Base-by-base conservation (phyloP, 495 filamentous ascomycete genomes). In the Hyaloscypha finlandica region DNA sequence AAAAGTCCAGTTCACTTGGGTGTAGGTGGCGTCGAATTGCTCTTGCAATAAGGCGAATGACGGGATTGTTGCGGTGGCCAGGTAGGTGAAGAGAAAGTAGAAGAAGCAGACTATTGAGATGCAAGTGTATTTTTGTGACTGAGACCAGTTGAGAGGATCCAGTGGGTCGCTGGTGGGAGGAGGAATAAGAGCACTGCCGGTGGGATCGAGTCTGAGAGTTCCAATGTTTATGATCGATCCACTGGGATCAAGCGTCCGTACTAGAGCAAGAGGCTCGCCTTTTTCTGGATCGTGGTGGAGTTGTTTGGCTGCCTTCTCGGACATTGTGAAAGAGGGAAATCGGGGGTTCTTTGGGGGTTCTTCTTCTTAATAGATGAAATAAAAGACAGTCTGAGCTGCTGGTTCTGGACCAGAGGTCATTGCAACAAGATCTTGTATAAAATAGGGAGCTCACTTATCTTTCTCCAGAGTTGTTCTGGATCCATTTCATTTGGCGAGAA, bases 1-100 rank as follows among this genome's bases (percentile, higher is more conserved):
- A 32, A 89, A 81, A 2, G 86, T 89, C 86, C 86, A 89, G 74
- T 88, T 88, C 29, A 84, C 81, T 68, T 87, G 79, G 3, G 81
- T 74, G 67, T 84, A 83, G 35, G 70, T 75, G 65, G 85, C 80
- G 42, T 68, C 61, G 69, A 81, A 86, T 60, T 84, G 76, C 25
- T 75, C 70, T 69, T 87, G 81, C 20, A 88, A 78, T 14, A 79
- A 76, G 1, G 77, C 62, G 69, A 88, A 88, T 0, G 85, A 86
- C 2, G 85, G 85, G 2, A 89, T 82, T 0, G 86, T 86, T 3
- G 83, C 86, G 0, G 86, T 88, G 4, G 85, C 88, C 56, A 87
- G 80, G 72, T 88, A 89, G 12, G 87, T 89, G 74, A 88, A 87
- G 61, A 88, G 78, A 72, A 87, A 88, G 72, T 89, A 88, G 80